phyloP scores from a whole-genome alignment of 2,329 filamentous ascomycete genomes.

The Monilinia polystroma region DNA sequence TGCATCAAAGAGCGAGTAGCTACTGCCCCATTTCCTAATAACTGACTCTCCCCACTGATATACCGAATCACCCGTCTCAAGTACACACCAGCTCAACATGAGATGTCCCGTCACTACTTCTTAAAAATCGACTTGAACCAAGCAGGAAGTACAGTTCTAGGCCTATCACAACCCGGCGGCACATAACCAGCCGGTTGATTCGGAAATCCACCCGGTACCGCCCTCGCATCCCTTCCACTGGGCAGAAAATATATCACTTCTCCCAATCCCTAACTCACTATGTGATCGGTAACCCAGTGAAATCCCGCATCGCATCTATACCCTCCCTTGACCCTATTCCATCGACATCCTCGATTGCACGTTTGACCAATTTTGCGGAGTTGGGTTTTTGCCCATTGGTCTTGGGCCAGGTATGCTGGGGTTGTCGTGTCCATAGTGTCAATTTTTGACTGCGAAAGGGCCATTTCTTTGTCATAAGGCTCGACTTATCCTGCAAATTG shows the following conservation, averaged over 20 bases:
- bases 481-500: neutral
- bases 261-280: neutral
- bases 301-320: conserved; percentile 3
- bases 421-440: neutral
- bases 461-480: conserved; percentile 1
- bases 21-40: neutral
- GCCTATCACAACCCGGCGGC: neutral
- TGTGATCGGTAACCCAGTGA: conserved; percentile 1
- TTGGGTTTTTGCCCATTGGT: conserved; percentile 4
- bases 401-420: neutral
- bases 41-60: neutral
- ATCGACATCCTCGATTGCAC: conserved; percentile 5
- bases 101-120: neutral
- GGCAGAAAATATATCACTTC: neutral
- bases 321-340: neutral
- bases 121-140: neutral
- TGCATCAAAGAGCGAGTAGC: neutral
- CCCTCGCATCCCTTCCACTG: neutral
- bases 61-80: neutral
- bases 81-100: neutral
- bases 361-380: neutral
- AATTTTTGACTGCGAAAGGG: neutral
- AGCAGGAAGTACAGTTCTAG: neutral
- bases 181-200: neutral
- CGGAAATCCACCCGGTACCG: neutral